A percentile compares a stretch with the other conserved stretches of the same genome.
Conservation (phyloP, 73 alveolate species). For the Symbiodinium pilosum region DNA sequence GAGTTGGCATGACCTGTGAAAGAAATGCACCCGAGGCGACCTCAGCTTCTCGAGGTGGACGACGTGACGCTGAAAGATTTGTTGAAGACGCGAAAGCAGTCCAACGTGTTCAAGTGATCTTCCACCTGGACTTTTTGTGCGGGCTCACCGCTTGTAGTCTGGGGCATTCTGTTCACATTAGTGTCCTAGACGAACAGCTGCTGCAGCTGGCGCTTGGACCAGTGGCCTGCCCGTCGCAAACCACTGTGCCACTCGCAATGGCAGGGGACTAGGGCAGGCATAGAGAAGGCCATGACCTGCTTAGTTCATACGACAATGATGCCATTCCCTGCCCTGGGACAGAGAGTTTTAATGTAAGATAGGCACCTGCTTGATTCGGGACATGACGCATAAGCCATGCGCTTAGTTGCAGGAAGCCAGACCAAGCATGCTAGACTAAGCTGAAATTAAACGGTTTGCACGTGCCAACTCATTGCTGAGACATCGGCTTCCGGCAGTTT, state of each 20-base stretch:
- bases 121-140: no score
- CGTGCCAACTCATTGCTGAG: background rate
- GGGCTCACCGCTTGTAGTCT: no score
- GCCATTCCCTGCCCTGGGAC: no score
- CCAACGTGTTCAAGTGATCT: no score
- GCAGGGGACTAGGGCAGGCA: background rate
- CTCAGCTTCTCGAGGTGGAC: constrained; percentile 25
- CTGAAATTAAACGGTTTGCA: no score
- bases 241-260: background rate
- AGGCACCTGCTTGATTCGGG: background rate
- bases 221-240: constrained; percentile 6
- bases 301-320: no score
- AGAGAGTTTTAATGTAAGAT: background rate
- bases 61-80: constrained; percentile 9
- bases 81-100: constrained; percentile 4
- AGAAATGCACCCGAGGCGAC: background rate
- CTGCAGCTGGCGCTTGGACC: background rate
- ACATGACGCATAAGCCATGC: background rate
- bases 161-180: no score
- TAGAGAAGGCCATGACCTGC: no score
- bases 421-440: background rate
- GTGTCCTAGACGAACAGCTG: no score
- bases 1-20: background rate
- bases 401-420: background rate
- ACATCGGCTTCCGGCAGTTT: background rate